Evolutionary conservation across 2,329 filamentous ascomycete species (phyloP).

Genomic region (Periglandula ipomoeae): DNA sequence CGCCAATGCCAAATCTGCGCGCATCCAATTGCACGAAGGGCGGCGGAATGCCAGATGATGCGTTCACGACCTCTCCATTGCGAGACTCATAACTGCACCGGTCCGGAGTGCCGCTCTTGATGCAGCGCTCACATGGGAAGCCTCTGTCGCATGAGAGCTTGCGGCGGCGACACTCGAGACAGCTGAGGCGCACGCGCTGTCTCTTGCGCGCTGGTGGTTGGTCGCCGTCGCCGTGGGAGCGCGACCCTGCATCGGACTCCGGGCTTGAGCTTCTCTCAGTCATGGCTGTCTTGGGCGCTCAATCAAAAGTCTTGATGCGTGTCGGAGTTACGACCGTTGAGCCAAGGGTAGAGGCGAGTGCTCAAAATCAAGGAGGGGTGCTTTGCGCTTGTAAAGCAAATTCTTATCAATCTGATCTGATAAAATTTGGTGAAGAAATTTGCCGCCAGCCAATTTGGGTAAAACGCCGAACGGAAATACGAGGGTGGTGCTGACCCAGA

Average conservation of each 20-base stretch:
- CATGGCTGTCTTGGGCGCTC: conserved; percentile 9
- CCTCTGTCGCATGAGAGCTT: conserved; percentile 55
- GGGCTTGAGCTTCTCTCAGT: conserved; percentile 29
- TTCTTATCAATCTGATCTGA: conserved; percentile 34
- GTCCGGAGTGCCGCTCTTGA: conserved; percentile 52
- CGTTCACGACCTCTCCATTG: conserved; percentile 40
- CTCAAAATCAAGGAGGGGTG: conserved; percentile 12
- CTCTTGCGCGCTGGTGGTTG: conserved; percentile 41
- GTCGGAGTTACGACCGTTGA: conserved; percentile 27
- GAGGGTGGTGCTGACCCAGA: too few species aligned
- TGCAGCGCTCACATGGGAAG: conserved; percentile 52
- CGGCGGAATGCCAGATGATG: conserved; percentile 35
- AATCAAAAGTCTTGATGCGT: conserved; percentile 5
- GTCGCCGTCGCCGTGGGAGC: conserved; percentile 19
- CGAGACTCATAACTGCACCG: conserved; percentile 51
- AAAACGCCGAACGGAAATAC: conserved; percentile 25
- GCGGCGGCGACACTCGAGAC: conserved; percentile 49
- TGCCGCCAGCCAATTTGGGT: conserved; percentile 8
- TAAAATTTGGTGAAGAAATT: conserved; percentile 21
- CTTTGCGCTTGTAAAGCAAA: conserved; percentile 18
- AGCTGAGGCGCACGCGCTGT: conserved; percentile 50
- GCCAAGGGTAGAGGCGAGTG: conserved; percentile 6
- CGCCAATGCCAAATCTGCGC: conserved; percentile 25
- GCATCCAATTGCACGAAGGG: conserved; percentile 32
- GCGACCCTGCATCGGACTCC: conserved; percentile 24